Conservation (phyloP, 345 rosid genomes). For the Combretum micranthum region DNA sequence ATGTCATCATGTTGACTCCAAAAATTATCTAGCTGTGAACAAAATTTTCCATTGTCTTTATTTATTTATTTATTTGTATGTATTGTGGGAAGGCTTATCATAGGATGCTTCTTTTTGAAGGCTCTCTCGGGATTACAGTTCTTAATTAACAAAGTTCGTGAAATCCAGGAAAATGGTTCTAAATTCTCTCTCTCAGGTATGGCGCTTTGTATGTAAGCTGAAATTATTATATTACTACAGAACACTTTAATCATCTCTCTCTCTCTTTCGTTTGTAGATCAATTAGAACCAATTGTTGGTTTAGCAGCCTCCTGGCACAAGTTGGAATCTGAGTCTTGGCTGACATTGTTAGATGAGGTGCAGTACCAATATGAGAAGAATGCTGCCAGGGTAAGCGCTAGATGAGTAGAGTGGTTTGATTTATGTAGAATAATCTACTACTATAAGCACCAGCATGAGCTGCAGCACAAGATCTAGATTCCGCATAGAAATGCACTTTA, state of each 20-base stretch:
- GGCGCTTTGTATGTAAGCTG: slow-evolving; percentile 5
- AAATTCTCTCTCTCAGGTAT: slow-evolving; percentile 73
- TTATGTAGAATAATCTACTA: too few relatives aligned
- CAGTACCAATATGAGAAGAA: slow-evolving; percentile 67
- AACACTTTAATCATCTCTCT: slow-evolving; percentile 10
- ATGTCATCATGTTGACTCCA: too few relatives aligned
- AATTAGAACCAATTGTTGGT: slow-evolving; percentile 53
- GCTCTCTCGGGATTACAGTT: slow-evolving; percentile 86
- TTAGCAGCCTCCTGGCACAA: slow-evolving; percentile 78
- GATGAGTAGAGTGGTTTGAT: neutral
- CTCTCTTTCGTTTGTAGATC: slow-evolving; percentile 30
- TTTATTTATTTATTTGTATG: neutral
- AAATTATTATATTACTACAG: neutral
- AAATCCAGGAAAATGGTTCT: slow-evolving; percentile 59
- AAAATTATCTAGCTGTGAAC: too few relatives aligned
- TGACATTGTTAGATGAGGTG: slow-evolving; percentile 81
- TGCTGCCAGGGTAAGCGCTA: slow-evolving; percentile 63
- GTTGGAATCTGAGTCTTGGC: slow-evolving; percentile 82
- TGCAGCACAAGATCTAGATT: too few relatives aligned
- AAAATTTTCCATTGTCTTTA: neutral
- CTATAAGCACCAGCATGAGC: too few relatives aligned
- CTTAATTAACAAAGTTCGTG: slow-evolving; percentile 43
- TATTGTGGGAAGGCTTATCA: neutral
- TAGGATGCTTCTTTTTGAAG: slow-evolving; percentile 29
- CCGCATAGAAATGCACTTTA: too few relatives aligned